Evolutionary conservation across 179 eudicot species (phyloP), one percentile per base, ranked within the genome.

Genomic region (Spergularia azorica): DNA sequence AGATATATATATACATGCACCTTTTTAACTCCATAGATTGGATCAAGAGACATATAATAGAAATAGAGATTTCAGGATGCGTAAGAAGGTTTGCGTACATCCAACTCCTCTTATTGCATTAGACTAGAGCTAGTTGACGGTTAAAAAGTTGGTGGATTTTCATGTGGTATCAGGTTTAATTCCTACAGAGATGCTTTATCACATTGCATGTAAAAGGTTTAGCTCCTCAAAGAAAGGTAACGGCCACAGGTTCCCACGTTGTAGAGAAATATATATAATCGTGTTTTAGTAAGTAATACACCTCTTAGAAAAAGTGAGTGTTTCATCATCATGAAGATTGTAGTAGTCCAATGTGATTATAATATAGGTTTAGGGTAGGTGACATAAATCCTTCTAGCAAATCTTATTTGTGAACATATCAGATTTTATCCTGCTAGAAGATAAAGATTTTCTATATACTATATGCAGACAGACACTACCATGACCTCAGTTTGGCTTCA

Each of bases 361-460:
- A 20, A 13, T 15, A 61, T 63, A 61, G 64, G 52, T 66, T 70
- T 17, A 26, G 7, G 39, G 60, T 76, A 18, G 17, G 26, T 70
- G 16, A 56, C 2, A 71, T 71, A 56, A 12, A 72, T 17, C 15
- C 26, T 57, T 58, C 52, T 21, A 55, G 50, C 58, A 52, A 50
- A 72, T 48, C 50, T 20, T 12, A 66, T 36, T 66, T 51, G 66
- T 72, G 60, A 63, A 72, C 73, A 64, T 18, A 61, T 71, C 69
- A 75, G 65, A 76, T 60, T 72, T 72, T 72, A 67, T 76, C 66
- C 32, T 26, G 32, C 63, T 16, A 74, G 14, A 66, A 66, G 64
- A 76, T 48, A 43, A 15, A 54, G 63, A 77, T 64, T 64, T 60
- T 52, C 1, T 60, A 52, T n/a, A 18, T 43, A 7, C 48, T 43